phyloP scores from a whole-genome alignment of 2,329 filamentous ascomycete species.

The Phaeophleospora eucalypticola region DNA sequence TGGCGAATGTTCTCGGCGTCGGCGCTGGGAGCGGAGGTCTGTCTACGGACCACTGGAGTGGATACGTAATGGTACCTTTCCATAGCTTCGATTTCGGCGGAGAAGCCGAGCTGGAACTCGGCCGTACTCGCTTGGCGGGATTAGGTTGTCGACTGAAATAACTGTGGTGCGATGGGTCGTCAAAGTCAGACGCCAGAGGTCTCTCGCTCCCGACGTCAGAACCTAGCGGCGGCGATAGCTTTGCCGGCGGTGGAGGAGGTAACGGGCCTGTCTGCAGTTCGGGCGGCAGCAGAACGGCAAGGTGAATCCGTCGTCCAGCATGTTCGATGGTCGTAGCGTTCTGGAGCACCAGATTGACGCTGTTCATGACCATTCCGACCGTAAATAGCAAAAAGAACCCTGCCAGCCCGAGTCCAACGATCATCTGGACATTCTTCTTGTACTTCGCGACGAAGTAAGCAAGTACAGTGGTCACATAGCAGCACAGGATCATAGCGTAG shows the following conservation, averaged over 20 bases:
- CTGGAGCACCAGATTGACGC: conserved; percentile 62
- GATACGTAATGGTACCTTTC: conserved; percentile 55
- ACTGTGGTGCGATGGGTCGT: conserved; percentile 29
- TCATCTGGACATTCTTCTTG: conserved; percentile 53
- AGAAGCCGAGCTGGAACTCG: not conserved
- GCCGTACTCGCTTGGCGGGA: conserved; percentile 11
- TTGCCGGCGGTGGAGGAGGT: conserved; percentile 18
- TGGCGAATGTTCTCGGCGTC: conserved; percentile 64
- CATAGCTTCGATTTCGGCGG: conserved; percentile 22
- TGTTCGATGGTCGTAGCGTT: conserved; percentile 86
- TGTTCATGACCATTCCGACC: conserved; percentile 69
- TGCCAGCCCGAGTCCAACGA: conserved; percentile 63
- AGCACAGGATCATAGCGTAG: conserved; percentile 67
- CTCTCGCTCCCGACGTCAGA: conserved; percentile 22
- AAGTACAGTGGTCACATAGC: conserved; percentile 59
- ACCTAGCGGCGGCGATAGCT: conserved; percentile 6
- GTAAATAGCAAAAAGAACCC: conserved; percentile 78
- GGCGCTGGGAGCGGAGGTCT: conserved; percentile 33
- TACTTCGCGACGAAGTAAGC: conserved; percentile 59
- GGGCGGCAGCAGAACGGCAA: conserved; percentile 69
- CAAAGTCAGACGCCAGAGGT: conserved; percentile 33
- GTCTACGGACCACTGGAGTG: conserved; percentile 40
- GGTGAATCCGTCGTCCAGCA: conserved; percentile 59
- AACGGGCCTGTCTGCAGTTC: conserved; percentile 25
- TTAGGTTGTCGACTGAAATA: conserved; percentile 29